Percentiles rank a stretch among this genome's conserved stretches.
These are phyloP conservation scores for Iris macrosiphon DNA, from an alignment of 106 monocot genomes.

Conservation along the genomic window DNA sequence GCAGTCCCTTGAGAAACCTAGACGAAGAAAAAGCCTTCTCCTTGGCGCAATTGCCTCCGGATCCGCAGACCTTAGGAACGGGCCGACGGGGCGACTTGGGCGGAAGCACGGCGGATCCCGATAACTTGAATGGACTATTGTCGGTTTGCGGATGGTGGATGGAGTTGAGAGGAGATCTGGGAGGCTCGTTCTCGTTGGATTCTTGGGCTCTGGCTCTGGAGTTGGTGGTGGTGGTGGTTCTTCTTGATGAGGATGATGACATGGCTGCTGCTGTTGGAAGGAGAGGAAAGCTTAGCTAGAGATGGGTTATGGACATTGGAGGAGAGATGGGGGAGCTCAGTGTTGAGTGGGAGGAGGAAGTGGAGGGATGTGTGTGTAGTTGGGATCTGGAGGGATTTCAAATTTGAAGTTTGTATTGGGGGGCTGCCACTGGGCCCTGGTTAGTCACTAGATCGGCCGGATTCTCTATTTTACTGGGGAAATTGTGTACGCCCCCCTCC, in stretches of 20 bases:
- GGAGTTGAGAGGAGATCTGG: constrained; percentile 35
- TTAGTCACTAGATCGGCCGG: too few species aligned
- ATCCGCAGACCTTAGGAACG: constrained; percentile 6
- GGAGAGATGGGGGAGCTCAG: too few species aligned
- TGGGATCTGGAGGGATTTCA: too few species aligned
- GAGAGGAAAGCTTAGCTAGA: too few species aligned
- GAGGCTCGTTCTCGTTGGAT: constrained; percentile 29
- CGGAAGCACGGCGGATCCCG: constrained; percentile 19
- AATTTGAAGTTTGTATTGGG: too few species aligned
- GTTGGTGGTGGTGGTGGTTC: constrained; percentile 6
- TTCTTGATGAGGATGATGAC: constrained; percentile 10
- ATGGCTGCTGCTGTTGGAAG: too few species aligned
- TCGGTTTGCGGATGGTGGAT: constrained; percentile 39
- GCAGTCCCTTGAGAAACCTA: constrained; percentile 13
- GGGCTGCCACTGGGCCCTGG: too few species aligned
- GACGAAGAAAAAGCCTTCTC: constrained; percentile 19
- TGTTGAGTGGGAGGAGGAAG: too few species aligned
- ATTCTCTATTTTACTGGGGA: too few species aligned
- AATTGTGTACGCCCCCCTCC: too few species aligned
- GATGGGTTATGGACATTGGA: too few species aligned
- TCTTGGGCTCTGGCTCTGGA: constrained; percentile 7
- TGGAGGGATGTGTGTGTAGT: too few species aligned
- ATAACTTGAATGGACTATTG: not conserved
- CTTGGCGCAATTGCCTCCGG: constrained; percentile 4
- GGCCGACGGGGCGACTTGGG: constrained; percentile 19